Evolutionary conservation across 2,329 filamentous ascomycete species (phyloP).

Genomic region (Paecilomyces fulvus): DNA sequence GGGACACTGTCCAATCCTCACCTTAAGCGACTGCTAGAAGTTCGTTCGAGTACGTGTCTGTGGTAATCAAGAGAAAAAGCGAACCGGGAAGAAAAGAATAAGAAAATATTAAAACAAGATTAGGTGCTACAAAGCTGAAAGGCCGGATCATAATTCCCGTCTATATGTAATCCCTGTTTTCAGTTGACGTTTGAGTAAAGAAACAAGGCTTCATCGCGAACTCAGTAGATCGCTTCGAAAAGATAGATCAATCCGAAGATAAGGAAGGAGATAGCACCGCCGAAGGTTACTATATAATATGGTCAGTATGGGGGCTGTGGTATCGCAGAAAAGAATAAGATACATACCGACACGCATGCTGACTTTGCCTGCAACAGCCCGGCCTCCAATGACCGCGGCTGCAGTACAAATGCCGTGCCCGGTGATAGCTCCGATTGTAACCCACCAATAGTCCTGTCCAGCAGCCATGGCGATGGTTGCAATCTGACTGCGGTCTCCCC

Average conservation of each 20-base stretch:
- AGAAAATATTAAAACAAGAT: background rate
- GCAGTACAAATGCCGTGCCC: constrained; percentile 88
- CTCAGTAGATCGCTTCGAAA: constrained; percentile 61
- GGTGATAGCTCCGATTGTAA: constrained; percentile 76
- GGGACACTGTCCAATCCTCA: background rate
- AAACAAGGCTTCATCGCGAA: background rate
- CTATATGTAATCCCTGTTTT: background rate
- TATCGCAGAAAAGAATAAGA: background rate
- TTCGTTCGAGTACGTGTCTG: background rate
- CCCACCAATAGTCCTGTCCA: constrained; percentile 98
- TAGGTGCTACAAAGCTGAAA: background rate
- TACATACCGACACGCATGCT: constrained; percentile 91
- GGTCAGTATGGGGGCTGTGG: background rate
- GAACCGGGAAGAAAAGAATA: background rate
- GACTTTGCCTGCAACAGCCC: constrained; percentile 85
- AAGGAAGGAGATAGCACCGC: constrained; percentile 83
- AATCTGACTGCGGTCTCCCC: constrained; percentile 96
- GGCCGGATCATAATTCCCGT: background rate
- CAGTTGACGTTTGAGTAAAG: background rate
- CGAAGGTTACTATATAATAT: constrained; percentile 65
- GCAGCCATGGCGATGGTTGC: constrained; percentile 98
- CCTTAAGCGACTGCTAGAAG: background rate
- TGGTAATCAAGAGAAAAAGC: background rate
- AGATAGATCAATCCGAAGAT: constrained; percentile 89
- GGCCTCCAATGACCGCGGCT: constrained; percentile 81